phyloP scores from a whole-genome alignment of 208 protist species.

The Tritrichomonas musculus region DNA sequence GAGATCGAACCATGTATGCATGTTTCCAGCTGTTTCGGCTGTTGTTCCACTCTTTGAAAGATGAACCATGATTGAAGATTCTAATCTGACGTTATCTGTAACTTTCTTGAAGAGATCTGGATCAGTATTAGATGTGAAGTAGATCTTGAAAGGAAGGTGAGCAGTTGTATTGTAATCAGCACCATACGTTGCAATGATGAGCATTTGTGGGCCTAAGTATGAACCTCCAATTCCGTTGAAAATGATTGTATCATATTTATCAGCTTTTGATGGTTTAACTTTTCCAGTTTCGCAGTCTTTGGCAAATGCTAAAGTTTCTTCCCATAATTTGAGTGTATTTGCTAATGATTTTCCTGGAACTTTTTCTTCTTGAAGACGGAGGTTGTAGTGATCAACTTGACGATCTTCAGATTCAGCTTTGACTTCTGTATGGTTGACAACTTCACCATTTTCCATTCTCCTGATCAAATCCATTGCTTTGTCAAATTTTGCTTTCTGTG shows the following conservation, averaged over 20 bases:
- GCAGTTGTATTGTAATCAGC: constrained; percentile 22
- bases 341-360: constrained; percentile 5
- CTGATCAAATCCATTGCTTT: background rate
- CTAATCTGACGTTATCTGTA: background rate
- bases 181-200: constrained; percentile 26
- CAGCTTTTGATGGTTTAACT: background rate
- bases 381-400: constrained; percentile 29
- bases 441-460: constrained; percentile 31
- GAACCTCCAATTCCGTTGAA: constrained; percentile 31
- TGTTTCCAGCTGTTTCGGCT: constrained; percentile 29
- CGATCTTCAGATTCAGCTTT: background rate
- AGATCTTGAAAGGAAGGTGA: constrained; percentile 22
- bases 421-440: constrained; percentile 30
- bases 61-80: constrained; percentile 12
- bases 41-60: constrained; percentile 12
- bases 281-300: background rate
- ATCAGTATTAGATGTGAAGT: constrained; percentile 30
- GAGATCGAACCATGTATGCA: background rate
- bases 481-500: background rate
- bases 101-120: background rate
- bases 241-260: constrained; percentile 1
- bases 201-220: constrained; percentile 15
- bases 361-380: background rate
- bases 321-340: constrained; percentile 16
- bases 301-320: background rate